phyloP scores from a whole-genome alignment of 1,284 basidiomycete species.

The Limonomyces culmigenus region DNA sequence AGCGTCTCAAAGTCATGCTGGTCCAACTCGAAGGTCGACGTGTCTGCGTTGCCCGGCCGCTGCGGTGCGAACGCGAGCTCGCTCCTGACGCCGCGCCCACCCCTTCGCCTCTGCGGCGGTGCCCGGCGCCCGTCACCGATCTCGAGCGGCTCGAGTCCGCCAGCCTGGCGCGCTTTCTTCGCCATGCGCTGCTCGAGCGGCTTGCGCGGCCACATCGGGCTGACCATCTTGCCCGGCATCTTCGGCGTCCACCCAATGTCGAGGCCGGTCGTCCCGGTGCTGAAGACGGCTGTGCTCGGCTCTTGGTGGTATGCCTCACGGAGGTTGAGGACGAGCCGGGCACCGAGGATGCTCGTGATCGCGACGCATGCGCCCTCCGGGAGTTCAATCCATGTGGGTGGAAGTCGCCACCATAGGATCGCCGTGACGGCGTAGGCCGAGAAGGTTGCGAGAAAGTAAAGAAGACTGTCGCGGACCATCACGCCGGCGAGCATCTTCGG shows the following conservation, averaged over 20 bases:
- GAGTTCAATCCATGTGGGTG: slow-evolving; percentile 9
- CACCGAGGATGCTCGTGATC: slow-evolving; percentile 12
- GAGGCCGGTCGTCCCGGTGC: not conserved
- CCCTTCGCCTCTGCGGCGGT: not conserved
- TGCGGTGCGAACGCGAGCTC: not conserved
- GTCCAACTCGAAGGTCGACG: too few relatives aligned
- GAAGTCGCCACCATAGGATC: not conserved
- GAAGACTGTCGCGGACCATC: slow-evolving; percentile 12
- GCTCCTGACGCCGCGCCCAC: not conserved
- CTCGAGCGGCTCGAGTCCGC: too few relatives aligned
- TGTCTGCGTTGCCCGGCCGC: not conserved
- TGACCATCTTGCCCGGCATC: not conserved
- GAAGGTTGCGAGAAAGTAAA: slow-evolving; percentile 11
- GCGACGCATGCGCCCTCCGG: slow-evolving; percentile 12
- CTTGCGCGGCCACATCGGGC: not conserved
- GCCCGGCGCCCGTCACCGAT: not conserved
- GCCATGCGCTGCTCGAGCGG: not conserved
- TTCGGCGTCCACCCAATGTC: not conserved
- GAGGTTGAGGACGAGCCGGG: slow-evolving; percentile 13
- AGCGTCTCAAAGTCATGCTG: not conserved
- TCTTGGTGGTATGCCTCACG: slow-evolving; percentile 9
- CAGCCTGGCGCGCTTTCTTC: not conserved
- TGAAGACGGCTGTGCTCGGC: not conserved
- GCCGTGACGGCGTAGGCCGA: not conserved
- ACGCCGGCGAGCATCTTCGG: slow-evolving; percentile 2